A percentile compares a stretch with the other conserved stretches of the same genome.
phyloP scores from a whole-genome alignment of 805 yeast genomes.

The Saccharomycopsis amapae region DNA sequence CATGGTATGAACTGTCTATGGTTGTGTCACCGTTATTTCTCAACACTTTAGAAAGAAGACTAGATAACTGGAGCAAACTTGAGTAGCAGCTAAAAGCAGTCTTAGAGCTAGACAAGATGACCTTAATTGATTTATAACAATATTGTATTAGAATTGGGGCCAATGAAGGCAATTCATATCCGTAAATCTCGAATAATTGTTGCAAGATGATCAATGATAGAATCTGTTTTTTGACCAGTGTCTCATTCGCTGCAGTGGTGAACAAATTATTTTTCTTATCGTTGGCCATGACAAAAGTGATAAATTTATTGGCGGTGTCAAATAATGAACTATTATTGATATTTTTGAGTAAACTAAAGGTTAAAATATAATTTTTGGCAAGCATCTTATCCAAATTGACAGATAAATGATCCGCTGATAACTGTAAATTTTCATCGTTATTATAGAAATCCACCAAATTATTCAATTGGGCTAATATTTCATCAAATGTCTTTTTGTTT shows the following conservation, averaged over 20 bases:
- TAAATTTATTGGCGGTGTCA: constrained; percentile 28
- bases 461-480: constrained; percentile 5
- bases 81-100: not conserved
- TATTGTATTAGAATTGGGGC: constrained; percentile 22
- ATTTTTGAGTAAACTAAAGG: constrained; percentile 5
- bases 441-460: constrained; percentile 15
- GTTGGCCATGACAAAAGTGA: constrained; percentile 24
- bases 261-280: constrained; percentile 20
- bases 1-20: constrained; percentile 10
- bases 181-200: constrained; percentile 16
- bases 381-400: constrained; percentile 4
- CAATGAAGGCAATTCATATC: constrained; percentile 21
- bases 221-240: constrained; percentile 1
- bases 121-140: constrained; percentile 13
- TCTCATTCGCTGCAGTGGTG: constrained; percentile 4
- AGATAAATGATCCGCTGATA: constrained; percentile 11
- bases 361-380: constrained; percentile 13
- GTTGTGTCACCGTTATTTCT: constrained; percentile 13
- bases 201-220: constrained; percentile 9
- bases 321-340: constrained; percentile 21
- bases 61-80: constrained; percentile 7
- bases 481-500: constrained; percentile 5
- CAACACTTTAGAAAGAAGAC: constrained; percentile 14
- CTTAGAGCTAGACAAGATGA: constrained; percentile 14
- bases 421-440: constrained; percentile 8